Conservation (phyloP, 768 basidiomycete species). For the Symmetrospora coprosmae region DNA sequence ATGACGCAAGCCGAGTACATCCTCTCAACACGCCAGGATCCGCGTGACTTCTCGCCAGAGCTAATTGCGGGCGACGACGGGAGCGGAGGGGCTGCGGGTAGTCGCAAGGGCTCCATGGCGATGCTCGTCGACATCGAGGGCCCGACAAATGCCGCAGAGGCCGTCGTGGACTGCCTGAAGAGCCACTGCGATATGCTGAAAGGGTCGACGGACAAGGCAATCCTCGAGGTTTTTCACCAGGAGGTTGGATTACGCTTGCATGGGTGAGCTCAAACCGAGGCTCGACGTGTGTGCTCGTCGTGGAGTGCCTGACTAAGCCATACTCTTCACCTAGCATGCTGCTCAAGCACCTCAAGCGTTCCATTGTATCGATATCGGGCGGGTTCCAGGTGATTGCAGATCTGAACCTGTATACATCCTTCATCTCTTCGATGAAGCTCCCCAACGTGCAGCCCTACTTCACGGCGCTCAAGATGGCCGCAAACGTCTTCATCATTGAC, state of each 20-base stretch:
- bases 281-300: not conserved
- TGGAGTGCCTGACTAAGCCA: too few relatives aligned
- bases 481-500: conserved; percentile 85
- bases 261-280: conserved; percentile 44
- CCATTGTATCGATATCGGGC: conserved; percentile 85
- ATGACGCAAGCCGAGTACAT: conserved; percentile 72
- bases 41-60: conserved; percentile 78
- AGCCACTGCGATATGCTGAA: conserved; percentile 80
- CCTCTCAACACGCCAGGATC: conserved; percentile 62
- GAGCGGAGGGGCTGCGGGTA: too few relatives aligned
- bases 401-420: conserved; percentile 79
- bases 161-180: conserved; percentile 75
- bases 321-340: conserved; percentile 57
- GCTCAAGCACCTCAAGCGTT: conserved; percentile 90
- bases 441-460: conserved; percentile 76
- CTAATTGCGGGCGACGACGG: too few relatives aligned
- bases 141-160: conserved; percentile 72
- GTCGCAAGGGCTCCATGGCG: not conserved
- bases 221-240: conserved; percentile 93
- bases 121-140: conserved; percentile 46
- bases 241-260: conserved; percentile 85
- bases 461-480: conserved; percentile 87
- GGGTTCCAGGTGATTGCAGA: conserved; percentile 95
- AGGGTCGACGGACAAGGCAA: conserved; percentile 88
- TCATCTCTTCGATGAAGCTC: conserved; percentile 74